phyloP scores from a whole-genome alignment of 2,329 filamentous ascomycete genomes.

The Sphaerulina musiva region DNA sequence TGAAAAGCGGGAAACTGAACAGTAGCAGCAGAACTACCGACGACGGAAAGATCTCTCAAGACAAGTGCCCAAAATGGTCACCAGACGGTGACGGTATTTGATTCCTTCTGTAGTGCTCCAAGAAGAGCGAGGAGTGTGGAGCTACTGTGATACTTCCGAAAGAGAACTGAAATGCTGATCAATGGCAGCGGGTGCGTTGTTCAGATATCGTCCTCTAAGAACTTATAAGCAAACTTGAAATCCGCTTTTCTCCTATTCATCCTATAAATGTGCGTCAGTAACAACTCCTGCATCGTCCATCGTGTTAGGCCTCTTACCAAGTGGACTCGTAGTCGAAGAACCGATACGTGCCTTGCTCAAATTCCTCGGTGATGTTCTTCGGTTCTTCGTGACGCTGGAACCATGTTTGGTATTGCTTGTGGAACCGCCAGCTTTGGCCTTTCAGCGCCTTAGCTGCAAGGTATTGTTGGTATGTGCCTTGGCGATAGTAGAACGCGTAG shows the following conservation, averaged over 20 bases:
- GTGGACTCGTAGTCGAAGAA: constrained; percentile 99
- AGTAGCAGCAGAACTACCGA: constrained; percentile 1
- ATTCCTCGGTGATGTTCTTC: constrained; percentile 97
- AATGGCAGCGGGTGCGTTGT: not conserved
- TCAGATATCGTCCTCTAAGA: constrained; percentile 68
- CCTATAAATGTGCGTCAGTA: constrained; percentile 47
- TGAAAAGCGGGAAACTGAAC: not conserved
- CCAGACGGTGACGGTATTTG: constrained; percentile 2
- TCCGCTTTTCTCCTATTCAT: constrained; percentile 98
- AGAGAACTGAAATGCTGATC: not conserved
- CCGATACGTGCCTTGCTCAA: constrained; percentile 95
- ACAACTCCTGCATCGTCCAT: constrained; percentile 12
- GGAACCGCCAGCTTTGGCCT: constrained; percentile 96
- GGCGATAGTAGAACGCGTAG: constrained; percentile 98
- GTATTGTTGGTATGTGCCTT: constrained; percentile 92
- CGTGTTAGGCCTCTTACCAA: constrained; percentile 58
- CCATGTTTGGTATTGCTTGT: constrained; percentile 99
- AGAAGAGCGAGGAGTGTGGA: constrained; percentile 12
- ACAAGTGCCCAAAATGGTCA: constrained; percentile 5
- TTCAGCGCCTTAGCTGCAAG: constrained; percentile 94
- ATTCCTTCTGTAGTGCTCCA: constrained; percentile 13
- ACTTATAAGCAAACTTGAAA: constrained; percentile 98
- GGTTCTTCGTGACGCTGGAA: constrained; percentile 98
- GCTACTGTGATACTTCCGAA: constrained; percentile 20
- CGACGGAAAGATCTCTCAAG: not conserved